A percentile compares a stretch with the other conserved stretches of the same genome.
These are phyloP conservation scores for Diaporthe ampelina DNA, from an alignment of 2,329 filamentous ascomycete species.

Conservation along the genomic window DNA sequence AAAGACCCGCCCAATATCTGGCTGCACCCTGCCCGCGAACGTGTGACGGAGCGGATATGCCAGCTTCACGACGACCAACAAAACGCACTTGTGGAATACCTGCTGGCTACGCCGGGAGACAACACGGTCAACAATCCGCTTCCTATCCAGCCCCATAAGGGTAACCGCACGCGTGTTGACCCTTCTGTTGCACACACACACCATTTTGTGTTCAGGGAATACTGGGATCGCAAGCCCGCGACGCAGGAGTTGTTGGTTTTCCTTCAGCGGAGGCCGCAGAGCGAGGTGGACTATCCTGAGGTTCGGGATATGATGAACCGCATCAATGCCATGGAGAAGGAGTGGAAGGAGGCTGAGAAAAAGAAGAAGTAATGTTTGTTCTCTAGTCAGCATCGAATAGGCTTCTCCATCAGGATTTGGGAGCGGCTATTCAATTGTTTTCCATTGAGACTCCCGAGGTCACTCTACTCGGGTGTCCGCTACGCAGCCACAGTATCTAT, in stretches of 20 bases:
- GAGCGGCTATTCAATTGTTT: too few relatives aligned
- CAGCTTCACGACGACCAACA: slow-evolving; percentile 45
- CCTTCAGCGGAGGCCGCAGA: background rate
- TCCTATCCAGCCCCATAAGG: slow-evolving; percentile 42
- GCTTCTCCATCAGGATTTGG: too few relatives aligned
- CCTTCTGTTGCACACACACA: slow-evolving; percentile 45
- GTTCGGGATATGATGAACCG: slow-evolving; percentile 1
- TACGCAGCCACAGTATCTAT: too few relatives aligned
- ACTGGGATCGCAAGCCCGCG: slow-evolving; percentile 46
- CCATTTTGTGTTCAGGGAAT: slow-evolving; percentile 48
- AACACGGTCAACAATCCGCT: slow-evolving; percentile 32
- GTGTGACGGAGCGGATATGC: slow-evolving; percentile 45
- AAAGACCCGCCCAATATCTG: slow-evolving; percentile 26
- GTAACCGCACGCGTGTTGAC: slow-evolving; percentile 47
- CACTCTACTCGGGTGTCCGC: too few relatives aligned
- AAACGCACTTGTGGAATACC: slow-evolving; percentile 45
- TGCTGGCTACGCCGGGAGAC: slow-evolving; percentile 40
- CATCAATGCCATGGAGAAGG: background rate
- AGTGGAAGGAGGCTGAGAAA: background rate
- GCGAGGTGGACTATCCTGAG: slow-evolving; percentile 11
- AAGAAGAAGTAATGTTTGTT: background rate
- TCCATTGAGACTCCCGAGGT: too few relatives aligned
- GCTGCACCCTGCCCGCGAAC: slow-evolving; percentile 2
- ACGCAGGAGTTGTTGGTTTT: slow-evolving; percentile 14
- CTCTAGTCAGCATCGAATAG: background rate